A percentile compares a stretch with the other conserved stretches of the same genome.
Conservation (phyloP, 1,284 basidiomycete species). For the Anthracocystis walkeri region DNA sequence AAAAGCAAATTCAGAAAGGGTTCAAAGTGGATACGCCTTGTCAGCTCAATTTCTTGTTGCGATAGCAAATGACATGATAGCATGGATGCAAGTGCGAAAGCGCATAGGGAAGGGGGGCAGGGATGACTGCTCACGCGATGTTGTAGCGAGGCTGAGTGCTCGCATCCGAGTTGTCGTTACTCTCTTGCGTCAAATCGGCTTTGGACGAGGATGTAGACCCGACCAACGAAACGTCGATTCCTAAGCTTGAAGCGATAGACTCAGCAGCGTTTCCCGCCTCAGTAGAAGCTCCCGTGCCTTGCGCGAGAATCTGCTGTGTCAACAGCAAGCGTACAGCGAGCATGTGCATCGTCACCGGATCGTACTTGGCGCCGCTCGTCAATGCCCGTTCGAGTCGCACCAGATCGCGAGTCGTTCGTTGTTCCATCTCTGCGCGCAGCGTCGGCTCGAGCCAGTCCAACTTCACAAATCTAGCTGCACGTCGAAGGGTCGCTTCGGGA, state of each 20-base stretch:
- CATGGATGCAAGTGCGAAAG: not conserved
- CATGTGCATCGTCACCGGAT: conserved; percentile 31
- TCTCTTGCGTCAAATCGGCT: not conserved
- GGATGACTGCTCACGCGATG: conserved; percentile 49
- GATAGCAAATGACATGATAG: conserved; percentile 1
- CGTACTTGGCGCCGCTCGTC: conserved; percentile 1
- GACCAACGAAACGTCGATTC: conserved; percentile 21
- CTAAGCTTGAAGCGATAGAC: conserved; percentile 21
- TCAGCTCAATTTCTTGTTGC: conserved; percentile 5
- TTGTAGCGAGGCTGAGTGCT: conserved; percentile 38
- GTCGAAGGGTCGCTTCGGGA: conserved; percentile 38
- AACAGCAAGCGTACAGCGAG: conserved; percentile 35
- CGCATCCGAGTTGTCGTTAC: conserved; percentile 3
- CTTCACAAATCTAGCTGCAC: conserved; percentile 37
- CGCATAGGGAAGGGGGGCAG: not conserved
- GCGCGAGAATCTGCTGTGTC: conserved; percentile 8
- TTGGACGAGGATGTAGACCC: not conserved
- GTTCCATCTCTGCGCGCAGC: not conserved
- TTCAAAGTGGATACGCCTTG: conserved; percentile 4
- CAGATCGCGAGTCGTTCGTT: conserved; percentile 9
- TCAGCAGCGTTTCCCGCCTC: conserved; percentile 4
- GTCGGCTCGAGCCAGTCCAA: conserved; percentile 4
- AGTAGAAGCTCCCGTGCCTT: not conserved
- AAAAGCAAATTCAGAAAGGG: conserved; percentile 1
- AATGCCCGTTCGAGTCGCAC: conserved; percentile 16